Evolutionary conservation across 176 grass and related monocot genomes (phyloP).

Genomic region (Oryza rufipogon): DNA sequence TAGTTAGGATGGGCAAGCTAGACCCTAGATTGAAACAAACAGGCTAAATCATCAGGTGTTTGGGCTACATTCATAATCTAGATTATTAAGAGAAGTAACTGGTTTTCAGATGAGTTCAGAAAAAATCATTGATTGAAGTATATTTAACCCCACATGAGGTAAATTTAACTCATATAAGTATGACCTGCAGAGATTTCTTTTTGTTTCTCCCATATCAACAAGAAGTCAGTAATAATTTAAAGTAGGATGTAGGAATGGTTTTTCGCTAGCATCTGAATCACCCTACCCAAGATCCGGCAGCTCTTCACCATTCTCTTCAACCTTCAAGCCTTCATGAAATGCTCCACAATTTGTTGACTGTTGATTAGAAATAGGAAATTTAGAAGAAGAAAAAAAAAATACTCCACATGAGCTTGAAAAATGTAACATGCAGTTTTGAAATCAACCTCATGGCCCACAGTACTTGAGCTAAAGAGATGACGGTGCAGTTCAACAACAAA

Average conservation of each 20-base stretch:
- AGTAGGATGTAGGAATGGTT: background rate
- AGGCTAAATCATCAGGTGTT: background rate
- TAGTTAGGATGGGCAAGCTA: conserved; percentile 27
- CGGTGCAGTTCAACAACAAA: too few relatives aligned
- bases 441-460: too few relatives aligned
- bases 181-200: background rate
- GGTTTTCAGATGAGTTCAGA: background rate
- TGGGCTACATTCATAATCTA: background rate
- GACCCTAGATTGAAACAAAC: background rate
- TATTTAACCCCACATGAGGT: background rate
- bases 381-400: too few relatives aligned
- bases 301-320: too few relatives aligned
- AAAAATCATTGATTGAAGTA: background rate
- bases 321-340: too few relatives aligned
- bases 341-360: too few relatives aligned
- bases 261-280: conserved; percentile 17
- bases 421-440: too few relatives aligned
- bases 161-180: background rate
- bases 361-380: too few relatives aligned
- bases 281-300: conserved; percentile 49
- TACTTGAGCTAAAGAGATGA: too few relatives aligned
- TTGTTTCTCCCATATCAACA: background rate
- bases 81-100: background rate
- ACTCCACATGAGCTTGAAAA: too few relatives aligned
- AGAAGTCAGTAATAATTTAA: background rate